Base-by-base conservation (phyloP, 1,139 yeast genomes). In the Wickerhamomyces sp. region DNA sequence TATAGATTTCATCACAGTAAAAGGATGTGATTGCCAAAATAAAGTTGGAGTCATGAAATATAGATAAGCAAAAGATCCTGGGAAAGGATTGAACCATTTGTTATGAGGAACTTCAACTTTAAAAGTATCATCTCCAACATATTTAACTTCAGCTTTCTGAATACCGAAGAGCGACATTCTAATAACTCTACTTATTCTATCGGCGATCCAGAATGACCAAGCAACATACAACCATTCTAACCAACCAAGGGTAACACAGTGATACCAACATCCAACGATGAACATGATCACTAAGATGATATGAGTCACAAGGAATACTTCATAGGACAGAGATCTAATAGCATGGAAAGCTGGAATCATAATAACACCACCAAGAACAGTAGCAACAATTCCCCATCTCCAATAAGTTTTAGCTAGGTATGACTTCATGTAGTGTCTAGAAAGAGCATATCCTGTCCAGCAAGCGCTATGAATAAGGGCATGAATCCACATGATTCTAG, bases 1-100 rank as follows among this genome's bases (percentile, higher is more conserved):
- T 65, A 59, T 35, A 10, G 56, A 49, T 23, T 45, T 43, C 7
- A 56, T 32, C n/a, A 69, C 56, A 0, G 81, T 73, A 53, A 76
- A 75, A 1, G 82, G 82, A 58, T 78, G 83, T 0, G 78, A 70
- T 56, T 76, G 80, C 78, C 78, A 76, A 57, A 75, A 75, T 44
- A 77, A 75, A 51, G 73, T 59, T 42, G 68, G 61, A 7, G 62
- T 44, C n/a, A 72, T 69, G 48, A 76, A 72, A 52, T 64, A 57
- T 13, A 66, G 44, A 42, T 53, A 66, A 1, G 61, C 64, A 46
- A 60, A 65, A n/a, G 61, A 56, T 0, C 70, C 71, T 8, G 68
- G 67, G 36, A 48, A 48, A 10, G 61, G 63, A 34, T 66, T 65
- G 75, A 81, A 72, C 48, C 54, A 62, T 46, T 60, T 59, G 4